Base-by-base conservation (phyloP, 2,329 filamentous ascomycete species). In the Colletotrichum caudatum region DNA sequence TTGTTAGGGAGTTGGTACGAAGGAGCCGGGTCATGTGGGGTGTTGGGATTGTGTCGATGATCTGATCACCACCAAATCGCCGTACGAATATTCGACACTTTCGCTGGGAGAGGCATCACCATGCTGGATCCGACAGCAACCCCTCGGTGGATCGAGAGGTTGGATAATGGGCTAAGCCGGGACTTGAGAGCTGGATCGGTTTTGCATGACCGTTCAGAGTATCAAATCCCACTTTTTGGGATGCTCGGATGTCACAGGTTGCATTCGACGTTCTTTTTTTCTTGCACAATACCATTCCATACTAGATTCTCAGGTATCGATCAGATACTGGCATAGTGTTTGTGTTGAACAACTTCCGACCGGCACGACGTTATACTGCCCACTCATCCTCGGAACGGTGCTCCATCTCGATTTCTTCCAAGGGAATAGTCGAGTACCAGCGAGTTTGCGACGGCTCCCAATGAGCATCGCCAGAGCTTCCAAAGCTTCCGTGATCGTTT, bases 221-320 rank as follows among this genome's bases (percentile, higher is more conserved):
- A 46, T 61, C 23, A 57, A 46, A 44, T n/a, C 26, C 41, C 44
- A 64, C 33, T 39, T n/a, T 33, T 64, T 35, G 29, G 33, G 54
- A 56, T 64, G 60, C 39, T 69, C 60, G 54, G 63, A 51, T 64
- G 69, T 64, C 69, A 64, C 66, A 63, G 69, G 69, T 50, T 72
- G 69, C 59, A 64, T 57, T 60, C 54, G 65, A 50, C 66, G 26
- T 69, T 48, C 37, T 29, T 29, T 60, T 39, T 53, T 58, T 72
- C 69, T 64, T 69, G 54, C 59, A 56, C 37, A 56, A 64, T 64
- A 72, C 46, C 66, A 46, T 56, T 64, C 58, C 37, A 44, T 37
- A 66, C 35, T 64, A 54, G 39, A 64, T 61, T 51, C 29, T 59
- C 39, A 62, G 53, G 46, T 5, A 58, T 50, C 64, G 33, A 39